Conservation (phyloP, 2,329 filamentous ascomycete genomes). For the Neonectria faginata region DNA sequence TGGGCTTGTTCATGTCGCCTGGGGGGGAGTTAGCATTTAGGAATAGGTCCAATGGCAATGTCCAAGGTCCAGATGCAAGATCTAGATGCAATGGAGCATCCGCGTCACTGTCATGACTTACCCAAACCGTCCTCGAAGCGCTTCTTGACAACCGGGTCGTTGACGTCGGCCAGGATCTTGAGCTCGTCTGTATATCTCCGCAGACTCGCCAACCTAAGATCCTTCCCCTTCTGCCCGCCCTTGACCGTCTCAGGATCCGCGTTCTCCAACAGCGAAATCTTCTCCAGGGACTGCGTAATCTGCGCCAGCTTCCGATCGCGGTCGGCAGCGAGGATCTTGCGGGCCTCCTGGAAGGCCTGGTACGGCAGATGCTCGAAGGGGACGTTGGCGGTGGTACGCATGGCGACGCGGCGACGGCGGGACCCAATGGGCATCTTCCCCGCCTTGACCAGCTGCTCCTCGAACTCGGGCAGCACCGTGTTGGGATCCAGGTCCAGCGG, state of each 20-base stretch:
- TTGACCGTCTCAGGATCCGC: constrained; percentile 66
- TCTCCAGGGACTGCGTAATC: constrained; percentile 74
- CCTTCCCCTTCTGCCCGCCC: constrained; percentile 74
- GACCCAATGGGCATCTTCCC: constrained; percentile 83
- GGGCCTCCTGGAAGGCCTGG: constrained; percentile 97
- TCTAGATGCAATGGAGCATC: neutral
- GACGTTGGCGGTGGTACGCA: constrained; percentile 73
- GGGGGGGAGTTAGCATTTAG: constrained; percentile 28
- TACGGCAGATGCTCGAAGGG: constrained; percentile 96
- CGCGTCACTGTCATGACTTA: constrained; percentile 56
- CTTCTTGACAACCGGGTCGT: constrained; percentile 93
- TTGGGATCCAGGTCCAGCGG: constrained; percentile 70
- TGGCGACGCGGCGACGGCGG: constrained; percentile 81
- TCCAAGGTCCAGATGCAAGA: neutral
- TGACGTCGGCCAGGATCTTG: constrained; percentile 93
- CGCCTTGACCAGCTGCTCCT: constrained; percentile 76
- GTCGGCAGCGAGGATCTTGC: constrained; percentile 83
- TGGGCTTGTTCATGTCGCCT: constrained; percentile 97
- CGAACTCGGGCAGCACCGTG: constrained; percentile 68
- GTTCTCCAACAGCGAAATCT: constrained; percentile 75
- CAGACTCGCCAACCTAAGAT: constrained; percentile 76
- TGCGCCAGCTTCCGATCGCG: constrained; percentile 81
- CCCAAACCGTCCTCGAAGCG: constrained; percentile 92
- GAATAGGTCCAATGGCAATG: no score
- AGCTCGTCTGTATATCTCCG: constrained; percentile 77